These are phyloP conservation scores for Cardiospermum halicacabum DNA, from an alignment of 345 rosid genomes.

Conservation along the genomic window DNA sequence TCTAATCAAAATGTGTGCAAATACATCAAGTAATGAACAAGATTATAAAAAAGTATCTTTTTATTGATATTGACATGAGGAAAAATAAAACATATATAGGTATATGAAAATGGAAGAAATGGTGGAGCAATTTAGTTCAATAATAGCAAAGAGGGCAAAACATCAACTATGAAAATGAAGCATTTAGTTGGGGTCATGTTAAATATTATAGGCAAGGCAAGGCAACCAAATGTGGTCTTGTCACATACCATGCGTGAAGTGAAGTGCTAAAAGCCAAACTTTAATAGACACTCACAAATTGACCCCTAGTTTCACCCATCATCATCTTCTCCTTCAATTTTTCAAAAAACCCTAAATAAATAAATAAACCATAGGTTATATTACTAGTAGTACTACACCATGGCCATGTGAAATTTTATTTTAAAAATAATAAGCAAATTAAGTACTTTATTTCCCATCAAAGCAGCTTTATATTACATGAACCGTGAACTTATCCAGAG, in stretches of 20 bases:
- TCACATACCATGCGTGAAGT: conserved; percentile 16
- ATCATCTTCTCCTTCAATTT: background rate
- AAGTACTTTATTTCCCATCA: conserved; percentile 19
- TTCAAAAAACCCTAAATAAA: conserved; percentile 4
- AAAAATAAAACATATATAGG: conserved; percentile 7
- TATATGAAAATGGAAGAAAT: conserved; percentile 12
- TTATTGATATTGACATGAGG: background rate
- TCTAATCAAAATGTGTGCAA: conserved; percentile 27
- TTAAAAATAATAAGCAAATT: conserved; percentile 10
- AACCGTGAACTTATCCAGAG: background rate
- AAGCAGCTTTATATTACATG: background rate
- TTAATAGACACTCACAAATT: background rate
- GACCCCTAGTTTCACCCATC: background rate
- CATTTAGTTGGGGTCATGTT: background rate
- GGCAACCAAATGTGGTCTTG: conserved; percentile 16
- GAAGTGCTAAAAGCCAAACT: background rate
- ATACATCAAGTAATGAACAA: conserved; percentile 13
- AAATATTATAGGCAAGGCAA: background rate
- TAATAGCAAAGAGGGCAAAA: background rate
- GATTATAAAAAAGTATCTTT: conserved; percentile 12
- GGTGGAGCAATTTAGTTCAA: conserved; percentile 11
- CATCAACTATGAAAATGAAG: conserved; percentile 9
- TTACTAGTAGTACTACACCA: background rate
- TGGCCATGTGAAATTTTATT: conserved; percentile 7
- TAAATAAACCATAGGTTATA: background rate